phyloP scores from a whole-genome alignment of 352 stramenopile species.

The Phytopythium kandeliae region DNA sequence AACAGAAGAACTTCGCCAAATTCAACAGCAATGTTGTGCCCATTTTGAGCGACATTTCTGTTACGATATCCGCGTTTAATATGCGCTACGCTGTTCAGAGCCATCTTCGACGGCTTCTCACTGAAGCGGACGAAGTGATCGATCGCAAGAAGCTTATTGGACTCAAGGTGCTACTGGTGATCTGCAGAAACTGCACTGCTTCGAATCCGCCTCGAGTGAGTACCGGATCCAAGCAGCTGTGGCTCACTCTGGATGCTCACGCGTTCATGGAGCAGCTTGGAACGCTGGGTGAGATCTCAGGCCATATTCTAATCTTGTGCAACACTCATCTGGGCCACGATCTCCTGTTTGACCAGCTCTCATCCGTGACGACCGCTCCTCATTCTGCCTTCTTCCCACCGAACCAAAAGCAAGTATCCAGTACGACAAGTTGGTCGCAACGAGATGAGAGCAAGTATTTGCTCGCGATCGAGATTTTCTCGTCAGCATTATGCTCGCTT shows the following conservation, averaged over 20 bases:
- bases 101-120: conserved; percentile 51
- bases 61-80: conserved; percentile 63
- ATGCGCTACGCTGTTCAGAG: conserved; percentile 62
- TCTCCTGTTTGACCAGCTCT: conserved; percentile 20
- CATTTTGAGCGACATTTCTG: conserved; percentile 40
- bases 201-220: neutral
- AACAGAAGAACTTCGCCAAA: conserved; percentile 20
- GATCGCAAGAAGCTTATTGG: conserved; percentile 74
- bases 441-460: conserved; percentile 42
- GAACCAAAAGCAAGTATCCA: neutral
- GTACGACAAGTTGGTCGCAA: conserved; percentile 5
- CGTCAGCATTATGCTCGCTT: conserved; percentile 29
- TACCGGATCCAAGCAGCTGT: neutral
- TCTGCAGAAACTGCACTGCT: conserved; percentile 7
- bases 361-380: neutral
- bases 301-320: conserved; percentile 63
- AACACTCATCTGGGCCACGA: conserved; percentile 59
- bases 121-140: conserved; percentile 53
- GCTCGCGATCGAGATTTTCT: conserved; percentile 50
- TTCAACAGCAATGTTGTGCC: conserved; percentile 33
- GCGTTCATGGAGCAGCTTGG: conserved; percentile 18
- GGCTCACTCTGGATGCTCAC: conserved; percentile 29
- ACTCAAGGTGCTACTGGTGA: conserved; percentile 32
- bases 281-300: conserved; percentile 51
- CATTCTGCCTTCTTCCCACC: neutral